Percentiles rank a stretch among this genome's conserved stretches.
phyloP scores from a whole-genome alignment of 2,329 filamentous ascomycete genomes.

The Penicillium sp. region DNA sequence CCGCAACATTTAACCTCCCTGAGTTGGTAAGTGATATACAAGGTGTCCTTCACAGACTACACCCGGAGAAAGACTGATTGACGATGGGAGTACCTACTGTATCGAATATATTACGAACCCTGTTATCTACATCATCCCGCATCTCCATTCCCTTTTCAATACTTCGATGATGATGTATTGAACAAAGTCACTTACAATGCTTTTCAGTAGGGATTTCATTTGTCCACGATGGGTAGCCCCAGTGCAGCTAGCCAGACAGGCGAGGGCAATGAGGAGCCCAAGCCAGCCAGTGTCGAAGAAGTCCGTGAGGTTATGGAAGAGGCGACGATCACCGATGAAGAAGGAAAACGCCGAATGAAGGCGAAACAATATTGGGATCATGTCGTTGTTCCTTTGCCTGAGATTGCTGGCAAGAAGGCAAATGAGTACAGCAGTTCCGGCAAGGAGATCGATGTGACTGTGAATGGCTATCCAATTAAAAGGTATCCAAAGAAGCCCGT shows the following conservation, averaged over 20 bases:
- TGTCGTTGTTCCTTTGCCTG: conserved; percentile 6
- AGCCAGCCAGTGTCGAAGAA: neutral
- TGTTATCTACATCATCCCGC: neutral
- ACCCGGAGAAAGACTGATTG: neutral
- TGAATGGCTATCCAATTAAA: conserved; percentile 79
- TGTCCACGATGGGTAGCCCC: neutral
- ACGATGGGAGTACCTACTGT: neutral
- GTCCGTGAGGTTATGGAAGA: neutral
- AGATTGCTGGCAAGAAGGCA: neutral
- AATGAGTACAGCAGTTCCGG: conserved; percentile 62
- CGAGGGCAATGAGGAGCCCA: neutral
- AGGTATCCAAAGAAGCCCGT: conserved; percentile 67
- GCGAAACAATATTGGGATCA: neutral
- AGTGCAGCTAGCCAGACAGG: neutral
- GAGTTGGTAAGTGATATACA: neutral
- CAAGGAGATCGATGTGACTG: conserved; percentile 58
- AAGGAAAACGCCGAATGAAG: neutral
- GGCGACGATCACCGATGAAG: neutral
- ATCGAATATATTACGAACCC: neutral
- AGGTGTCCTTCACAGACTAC: neutral
- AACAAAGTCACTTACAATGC: neutral
- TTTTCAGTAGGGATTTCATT: too few species aligned
- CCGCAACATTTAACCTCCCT: neutral
- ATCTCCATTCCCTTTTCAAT: neutral
- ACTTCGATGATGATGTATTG: neutral